These are phyloP conservation scores for Paecilomyces sp. DNA, from an alignment of 2,329 filamentous ascomycete genomes.

Conservation along the genomic window DNA sequence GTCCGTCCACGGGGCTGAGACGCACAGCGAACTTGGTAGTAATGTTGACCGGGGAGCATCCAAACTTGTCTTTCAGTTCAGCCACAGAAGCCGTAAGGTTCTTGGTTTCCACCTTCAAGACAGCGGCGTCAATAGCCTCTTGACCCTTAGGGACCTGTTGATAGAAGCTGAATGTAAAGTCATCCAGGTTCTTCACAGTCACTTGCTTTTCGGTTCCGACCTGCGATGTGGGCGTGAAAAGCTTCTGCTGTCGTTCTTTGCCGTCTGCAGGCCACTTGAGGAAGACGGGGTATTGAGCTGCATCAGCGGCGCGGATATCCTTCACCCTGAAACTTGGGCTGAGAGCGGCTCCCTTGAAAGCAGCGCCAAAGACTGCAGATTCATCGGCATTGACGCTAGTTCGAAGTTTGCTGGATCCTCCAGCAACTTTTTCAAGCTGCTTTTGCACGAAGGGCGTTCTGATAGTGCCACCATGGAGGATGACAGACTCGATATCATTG, in stretches of 20 bases:
- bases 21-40: conserved; percentile 72
- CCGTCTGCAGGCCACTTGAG: conserved; percentile 68
- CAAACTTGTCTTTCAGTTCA: conserved; percentile 68
- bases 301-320: conserved; percentile 82
- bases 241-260: conserved; percentile 68
- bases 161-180: conserved; percentile 74
- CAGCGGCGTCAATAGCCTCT: conserved; percentile 48
- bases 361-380: conserved; percentile 90
- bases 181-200: conserved; percentile 71
- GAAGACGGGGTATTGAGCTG: conserved; percentile 63
- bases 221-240: conserved; percentile 72
- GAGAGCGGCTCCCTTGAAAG: conserved; percentile 84
- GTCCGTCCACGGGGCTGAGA: conserved; percentile 64
- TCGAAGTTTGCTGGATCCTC: conserved; percentile 69
- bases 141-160: conserved; percentile 55
- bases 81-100: conserved; percentile 83
- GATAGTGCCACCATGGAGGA: conserved; percentile 84
- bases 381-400: conserved; percentile 97
- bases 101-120: conserved; percentile 63
- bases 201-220: conserved; percentile 77
- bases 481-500: conserved; percentile 75
- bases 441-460: conserved; percentile 93
- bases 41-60: conserved; percentile 69
- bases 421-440: conserved; percentile 68
- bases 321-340: conserved; percentile 97